Evolutionary conservation across 306 rosid genomes (phyloP).

Genomic region (Cyclanthera cordifolia): DNA sequence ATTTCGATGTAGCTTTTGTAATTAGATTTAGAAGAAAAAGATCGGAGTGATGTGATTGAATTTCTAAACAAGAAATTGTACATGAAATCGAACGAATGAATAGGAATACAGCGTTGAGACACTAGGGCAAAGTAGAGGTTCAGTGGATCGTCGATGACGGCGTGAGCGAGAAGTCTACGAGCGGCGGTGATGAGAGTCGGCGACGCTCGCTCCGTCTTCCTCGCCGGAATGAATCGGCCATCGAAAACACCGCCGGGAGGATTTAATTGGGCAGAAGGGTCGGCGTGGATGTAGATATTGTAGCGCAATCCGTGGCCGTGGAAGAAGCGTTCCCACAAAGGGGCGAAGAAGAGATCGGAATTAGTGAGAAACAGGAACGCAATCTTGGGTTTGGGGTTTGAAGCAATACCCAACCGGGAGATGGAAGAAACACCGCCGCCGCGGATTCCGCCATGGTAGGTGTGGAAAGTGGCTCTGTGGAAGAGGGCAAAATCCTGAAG

Average conservation of each 20-base stretch:
- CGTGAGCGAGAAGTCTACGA: slow-evolving; percentile 43
- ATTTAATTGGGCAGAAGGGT: slow-evolving; percentile 27
- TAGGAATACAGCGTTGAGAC: slow-evolving; percentile 50
- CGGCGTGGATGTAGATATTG: slow-evolving; percentile 58
- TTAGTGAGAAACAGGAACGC: slow-evolving; percentile 63
- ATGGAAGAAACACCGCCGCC: not conserved
- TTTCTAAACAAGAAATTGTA: slow-evolving; percentile 25
- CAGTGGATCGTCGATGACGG: slow-evolving; percentile 37
- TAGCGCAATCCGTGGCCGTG: slow-evolving; percentile 22
- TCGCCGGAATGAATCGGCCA: slow-evolving; percentile 33
- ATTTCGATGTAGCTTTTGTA: slow-evolving; percentile 43
- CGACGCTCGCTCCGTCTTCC: slow-evolving; percentile 34
- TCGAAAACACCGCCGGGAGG: slow-evolving; percentile 40
- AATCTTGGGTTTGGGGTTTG: slow-evolving; percentile 38
- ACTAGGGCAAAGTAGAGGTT: slow-evolving; percentile 41
- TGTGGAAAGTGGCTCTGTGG: slow-evolving; percentile 23
- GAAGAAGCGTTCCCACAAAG: slow-evolving; percentile 51
- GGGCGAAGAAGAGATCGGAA: slow-evolving; percentile 47
- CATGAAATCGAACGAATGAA: slow-evolving; percentile 35
- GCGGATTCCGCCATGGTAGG: not conserved
- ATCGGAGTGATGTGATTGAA: not conserved
- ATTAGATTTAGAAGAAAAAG: not conserved
- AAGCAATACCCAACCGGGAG: slow-evolving; percentile 17
- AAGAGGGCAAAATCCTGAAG: slow-evolving; percentile 29
- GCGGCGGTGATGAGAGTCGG: slow-evolving; percentile 46